Evolutionary conservation across 257 asterid genomes (phyloP).

Genomic region (Petunia secreta): DNA sequence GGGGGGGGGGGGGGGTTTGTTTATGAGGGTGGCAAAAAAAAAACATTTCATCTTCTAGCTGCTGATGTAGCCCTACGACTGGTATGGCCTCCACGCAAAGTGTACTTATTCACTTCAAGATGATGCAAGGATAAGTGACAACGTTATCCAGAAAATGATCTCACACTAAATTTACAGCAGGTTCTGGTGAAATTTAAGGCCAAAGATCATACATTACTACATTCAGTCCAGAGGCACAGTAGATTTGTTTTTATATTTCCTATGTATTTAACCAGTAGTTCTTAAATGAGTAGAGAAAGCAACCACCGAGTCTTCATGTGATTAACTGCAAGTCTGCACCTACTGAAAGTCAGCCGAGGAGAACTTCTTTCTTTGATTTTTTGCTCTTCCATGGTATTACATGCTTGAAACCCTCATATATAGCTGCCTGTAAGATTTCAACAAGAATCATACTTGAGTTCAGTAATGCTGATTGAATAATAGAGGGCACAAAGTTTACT

Average conservation of each 20-base stretch:
- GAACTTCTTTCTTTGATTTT: constrained; percentile 44
- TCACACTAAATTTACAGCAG: constrained; percentile 11
- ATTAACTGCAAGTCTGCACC: background rate
- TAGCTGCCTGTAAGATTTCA: constrained; percentile 46
- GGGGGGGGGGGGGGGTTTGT: background rate
- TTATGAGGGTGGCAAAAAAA: background rate
- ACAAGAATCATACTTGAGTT: constrained; percentile 7
- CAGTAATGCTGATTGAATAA: background rate
- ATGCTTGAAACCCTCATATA: constrained; percentile 65
- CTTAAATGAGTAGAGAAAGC: background rate
- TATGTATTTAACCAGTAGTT: constrained; percentile 4
- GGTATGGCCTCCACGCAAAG: background rate
- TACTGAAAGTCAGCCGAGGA: background rate
- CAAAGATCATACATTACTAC: background rate
- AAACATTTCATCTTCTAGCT: background rate
- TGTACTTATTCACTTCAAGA: background rate
- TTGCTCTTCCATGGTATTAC: constrained; percentile 64
- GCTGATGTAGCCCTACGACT: background rate
- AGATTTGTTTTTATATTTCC: constrained; percentile 14
- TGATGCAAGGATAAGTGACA: background rate
- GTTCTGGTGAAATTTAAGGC: background rate
- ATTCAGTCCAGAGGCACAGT: background rate
- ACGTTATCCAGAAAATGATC: background rate
- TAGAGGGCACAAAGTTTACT: background rate
- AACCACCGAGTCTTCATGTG: background rate